Evolutionary conservation across 345 rosid species (phyloP).

Genomic region (Hibiscus mutabilis): DNA sequence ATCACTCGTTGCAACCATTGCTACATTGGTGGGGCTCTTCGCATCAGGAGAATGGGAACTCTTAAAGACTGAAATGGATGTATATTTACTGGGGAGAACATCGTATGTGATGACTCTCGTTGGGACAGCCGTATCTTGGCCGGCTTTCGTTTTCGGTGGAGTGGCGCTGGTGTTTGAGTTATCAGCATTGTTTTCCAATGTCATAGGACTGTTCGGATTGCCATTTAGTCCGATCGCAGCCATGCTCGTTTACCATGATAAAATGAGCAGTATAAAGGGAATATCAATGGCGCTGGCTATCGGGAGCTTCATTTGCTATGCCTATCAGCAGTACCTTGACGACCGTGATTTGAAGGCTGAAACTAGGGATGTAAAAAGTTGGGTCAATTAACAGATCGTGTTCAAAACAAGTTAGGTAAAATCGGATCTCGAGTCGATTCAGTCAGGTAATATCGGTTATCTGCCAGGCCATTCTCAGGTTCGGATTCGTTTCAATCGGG

Average conservation of each 20-base stretch:
- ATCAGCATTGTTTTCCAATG: background rate
- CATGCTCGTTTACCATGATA: background rate
- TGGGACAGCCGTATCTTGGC: background rate
- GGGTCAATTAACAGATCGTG: too few relatives aligned
- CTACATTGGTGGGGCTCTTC: background rate
- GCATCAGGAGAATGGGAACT: background rate
- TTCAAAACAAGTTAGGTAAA: too few relatives aligned
- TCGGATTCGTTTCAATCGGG: too few relatives aligned
- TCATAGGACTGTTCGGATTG: background rate
- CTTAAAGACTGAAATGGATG: background rate
- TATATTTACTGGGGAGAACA: background rate
- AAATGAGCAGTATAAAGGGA: background rate
- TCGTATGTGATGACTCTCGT: background rate
- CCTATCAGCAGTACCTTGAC: background rate
- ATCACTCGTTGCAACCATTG: background rate
- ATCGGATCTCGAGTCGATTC: too few relatives aligned
- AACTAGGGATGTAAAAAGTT: too few relatives aligned
- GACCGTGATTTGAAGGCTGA: background rate
- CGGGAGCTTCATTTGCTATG: background rate
- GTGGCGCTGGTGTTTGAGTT: background rate
- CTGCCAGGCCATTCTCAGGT: too few relatives aligned
- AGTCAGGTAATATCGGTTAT: too few relatives aligned
- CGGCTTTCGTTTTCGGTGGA: background rate
- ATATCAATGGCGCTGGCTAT: background rate
- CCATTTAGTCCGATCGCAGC: background rate